These are phyloP conservation scores for Ilyonectria destructans DNA, from an alignment of 2,329 filamentous ascomycete species.

Conservation along the genomic window DNA sequence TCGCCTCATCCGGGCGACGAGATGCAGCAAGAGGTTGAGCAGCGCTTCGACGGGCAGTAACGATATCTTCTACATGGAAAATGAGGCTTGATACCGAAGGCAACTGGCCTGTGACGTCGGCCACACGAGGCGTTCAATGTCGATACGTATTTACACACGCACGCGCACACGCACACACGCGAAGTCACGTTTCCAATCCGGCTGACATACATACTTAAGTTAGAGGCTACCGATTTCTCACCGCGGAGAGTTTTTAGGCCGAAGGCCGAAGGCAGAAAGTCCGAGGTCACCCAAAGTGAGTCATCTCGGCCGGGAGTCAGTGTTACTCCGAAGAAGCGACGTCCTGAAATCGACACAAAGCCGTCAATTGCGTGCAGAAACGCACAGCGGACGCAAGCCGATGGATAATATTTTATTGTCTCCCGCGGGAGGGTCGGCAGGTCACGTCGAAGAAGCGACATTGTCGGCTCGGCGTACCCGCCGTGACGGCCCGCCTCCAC, in stretches of 20 bases:
- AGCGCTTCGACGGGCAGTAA: neutral
- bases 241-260: constrained; percentile 40
- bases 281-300: constrained; percentile 37
- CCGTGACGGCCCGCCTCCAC: neutral
- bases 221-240: constrained; percentile 35
- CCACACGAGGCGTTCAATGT: constrained; percentile 33
- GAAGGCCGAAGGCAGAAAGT: constrained; percentile 47
- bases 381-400: neutral
- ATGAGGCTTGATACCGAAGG: constrained; percentile 17
- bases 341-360: neutral
- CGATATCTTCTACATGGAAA: constrained; percentile 21
- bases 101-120: constrained; percentile 26
- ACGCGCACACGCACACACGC: constrained; percentile 29
- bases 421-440: neutral
- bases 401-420: neutral
- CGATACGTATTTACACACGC: constrained; percentile 28
- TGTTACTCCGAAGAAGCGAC: constrained; percentile 31
- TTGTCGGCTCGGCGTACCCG: neutral
- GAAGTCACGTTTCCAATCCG: constrained; percentile 38
- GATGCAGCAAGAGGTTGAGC: constrained; percentile 19
- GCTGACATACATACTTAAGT: constrained; percentile 29
- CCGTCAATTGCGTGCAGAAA: neutral
- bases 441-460: neutral
- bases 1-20: constrained; percentile 38
- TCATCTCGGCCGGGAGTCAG: constrained; percentile 29